Base-by-base conservation (phyloP, 805 yeast species). In the Suhomyces emberorum region DNA sequence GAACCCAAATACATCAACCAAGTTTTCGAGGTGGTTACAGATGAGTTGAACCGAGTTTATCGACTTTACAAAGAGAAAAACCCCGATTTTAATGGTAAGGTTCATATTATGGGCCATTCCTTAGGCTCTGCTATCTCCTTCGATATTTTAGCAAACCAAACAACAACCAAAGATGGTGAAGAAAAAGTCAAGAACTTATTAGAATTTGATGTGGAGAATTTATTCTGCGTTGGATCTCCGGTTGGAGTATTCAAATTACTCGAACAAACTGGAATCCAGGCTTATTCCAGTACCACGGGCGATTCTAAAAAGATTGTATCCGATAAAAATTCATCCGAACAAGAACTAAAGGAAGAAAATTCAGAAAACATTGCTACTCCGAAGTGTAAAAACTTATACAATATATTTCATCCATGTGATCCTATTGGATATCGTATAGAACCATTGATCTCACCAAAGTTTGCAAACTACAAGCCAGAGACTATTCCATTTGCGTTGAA, bases 391-490 rank as follows among this genome's bases (percentile, higher is more conserved):
- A 83, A 84, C 49, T 57, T 84, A 28, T 93, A 83, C 63, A 91
- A 91, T 53, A 62, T 93, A 4, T 88, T 84, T 63, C 95, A 91
- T 48, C 86, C 91, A 0, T 82, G 95, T 46, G 98, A 91, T 54
- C 96, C 97, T 0, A 81, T 93, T 27, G 89, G 91, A 0, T 88
- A 89, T 51, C 68, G 98, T 37, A 61, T 89, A 39, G 98, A 91
- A 57, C 98, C 98, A 1, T 62, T 91, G 39, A 72, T 89, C 4
- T 61, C 67, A 41, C 66, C 71, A 15, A 59, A 53, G 41, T 68
- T 81, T 44, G 63, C 78, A 0, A 54, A 65, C 7, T 59, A 70
- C 38, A 68, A 71, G 43, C 85, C 91, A 0, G 77, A 69, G 37
- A 60, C 63, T 12, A 70, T 84, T 11, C 83, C 86, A 1, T 78